Evolutionary conservation across 1,139 yeast species (phyloP), one percentile per base, ranked within the genome.

Genomic region (Suhomyces wounanorum): DNA sequence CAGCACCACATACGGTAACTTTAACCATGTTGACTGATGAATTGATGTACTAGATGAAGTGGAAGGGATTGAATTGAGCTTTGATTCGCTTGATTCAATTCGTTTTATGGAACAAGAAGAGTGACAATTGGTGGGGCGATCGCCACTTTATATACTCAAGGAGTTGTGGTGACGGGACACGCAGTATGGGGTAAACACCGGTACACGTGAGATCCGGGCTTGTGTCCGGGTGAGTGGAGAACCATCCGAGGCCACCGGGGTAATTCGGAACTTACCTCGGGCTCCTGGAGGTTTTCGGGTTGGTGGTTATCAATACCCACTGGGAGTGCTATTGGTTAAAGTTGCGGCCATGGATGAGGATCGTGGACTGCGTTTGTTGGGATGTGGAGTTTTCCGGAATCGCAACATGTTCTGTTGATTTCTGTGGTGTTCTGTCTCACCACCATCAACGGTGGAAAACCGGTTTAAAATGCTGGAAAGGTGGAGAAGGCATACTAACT

Each of bases 1-100:
- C 91, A 63, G 97, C 98, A 73, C 97, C 97, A 62, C 88, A 81
- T 63, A 91, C 96, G 68, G 96, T 82, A 56, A 91, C 96, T 73
- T 87, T 87, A 53, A 73, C 77, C 78, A 73, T 73, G 42, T 38
- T 40, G 39, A 28, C 16, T 6, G 21, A 14, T 14, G 28, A 35
- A 23, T 39, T 13, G 30, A 23, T 39, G 31, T 11, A 39, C 25
- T 40, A 14, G 33, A 10, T 30, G 37, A 16, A 14, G 14, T 28
- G 26, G 26, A n/a, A 33, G 44, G 36, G 28, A 17, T 30, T 11
- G 33, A 30, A 30, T 11, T 30, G 33, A 30, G 33, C 33, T 28
- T 30, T 30, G 13, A 7, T 10, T 30, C 21, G 30, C n/a, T 26
- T 26, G 9, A 28, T 17, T 40, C 14, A 28, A 40, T 26, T 40